phyloP scores from a whole-genome alignment of 2,329 filamentous ascomycete genomes.

The Fonsecaea erecta region DNA sequence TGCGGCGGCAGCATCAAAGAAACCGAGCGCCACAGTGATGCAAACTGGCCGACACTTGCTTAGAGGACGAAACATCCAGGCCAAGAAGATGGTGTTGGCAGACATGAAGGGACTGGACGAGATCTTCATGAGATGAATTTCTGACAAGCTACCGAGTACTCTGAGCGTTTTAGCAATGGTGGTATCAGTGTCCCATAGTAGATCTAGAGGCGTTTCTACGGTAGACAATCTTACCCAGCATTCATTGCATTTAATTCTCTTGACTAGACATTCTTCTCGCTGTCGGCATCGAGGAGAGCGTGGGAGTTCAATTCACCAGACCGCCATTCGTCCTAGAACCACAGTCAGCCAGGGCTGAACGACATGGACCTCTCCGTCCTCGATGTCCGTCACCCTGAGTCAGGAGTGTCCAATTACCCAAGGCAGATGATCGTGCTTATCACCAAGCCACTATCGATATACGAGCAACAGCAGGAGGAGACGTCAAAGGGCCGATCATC shows the following conservation, averaged over 20 bases:
- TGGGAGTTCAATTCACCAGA: not conserved
- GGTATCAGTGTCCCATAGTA: not conserved
- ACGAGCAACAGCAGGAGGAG: not conserved
- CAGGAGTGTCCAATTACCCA: not conserved
- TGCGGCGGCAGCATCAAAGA: not conserved
- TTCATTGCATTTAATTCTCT: not conserved
- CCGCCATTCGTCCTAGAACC: not conserved
- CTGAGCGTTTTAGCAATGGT: not conserved
- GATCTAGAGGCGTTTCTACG: not conserved
- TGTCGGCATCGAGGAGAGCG: not conserved
- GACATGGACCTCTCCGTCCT: not conserved
- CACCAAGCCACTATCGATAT: not conserved
- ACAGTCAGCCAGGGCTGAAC: not conserved
- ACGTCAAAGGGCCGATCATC: not conserved
- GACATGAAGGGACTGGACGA: constrained; percentile 84
- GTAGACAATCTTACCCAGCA: not conserved
- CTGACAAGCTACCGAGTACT: not conserved
- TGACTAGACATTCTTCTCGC: too few species aligned
- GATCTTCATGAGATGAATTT: constrained; percentile 35
- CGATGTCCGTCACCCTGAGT: not conserved
- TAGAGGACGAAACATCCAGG: constrained; percentile 80
- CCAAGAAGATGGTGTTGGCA: constrained; percentile 82
- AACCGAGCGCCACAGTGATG: not conserved
- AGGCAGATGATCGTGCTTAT: not conserved
- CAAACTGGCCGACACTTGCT: constrained; percentile 70